These are phyloP conservation scores for Hypocreales sp. DNA, from an alignment of 2,329 filamentous ascomycete genomes.

Conservation along the genomic window DNA sequence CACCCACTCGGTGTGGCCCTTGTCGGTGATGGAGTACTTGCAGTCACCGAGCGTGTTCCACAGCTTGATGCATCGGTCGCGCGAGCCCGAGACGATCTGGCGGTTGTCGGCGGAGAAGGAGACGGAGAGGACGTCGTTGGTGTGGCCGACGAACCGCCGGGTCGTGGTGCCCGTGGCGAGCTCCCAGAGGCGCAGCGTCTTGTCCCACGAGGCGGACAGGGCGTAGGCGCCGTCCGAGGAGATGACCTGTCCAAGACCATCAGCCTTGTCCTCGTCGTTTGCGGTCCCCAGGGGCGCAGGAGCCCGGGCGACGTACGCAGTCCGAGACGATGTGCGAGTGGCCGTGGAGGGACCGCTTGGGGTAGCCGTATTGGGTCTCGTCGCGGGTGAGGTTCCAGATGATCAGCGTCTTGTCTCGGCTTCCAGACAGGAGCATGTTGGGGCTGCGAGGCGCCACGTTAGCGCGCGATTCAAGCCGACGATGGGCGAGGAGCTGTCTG, in stretches of 20 bases:
- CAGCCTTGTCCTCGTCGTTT: conserved; percentile 6
- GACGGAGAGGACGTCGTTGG: conserved; percentile 97
- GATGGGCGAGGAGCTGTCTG: background rate
- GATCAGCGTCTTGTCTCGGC: conserved; percentile 97
- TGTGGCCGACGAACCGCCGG: conserved; percentile 97
- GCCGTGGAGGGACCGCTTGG: conserved; percentile 95
- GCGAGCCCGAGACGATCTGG: conserved; percentile 97
- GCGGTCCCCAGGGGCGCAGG: no score
- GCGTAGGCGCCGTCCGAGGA: conserved; percentile 98
- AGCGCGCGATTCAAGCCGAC: conserved; percentile 7
- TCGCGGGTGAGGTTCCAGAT: conserved; percentile 99
- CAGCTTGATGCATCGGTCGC: conserved; percentile 98
- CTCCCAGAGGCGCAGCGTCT: conserved; percentile 99
- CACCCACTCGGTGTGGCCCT: conserved; percentile 99
- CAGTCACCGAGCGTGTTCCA: conserved; percentile 99
- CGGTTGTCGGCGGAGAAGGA: conserved; percentile 99
- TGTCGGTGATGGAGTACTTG: conserved; percentile 99
- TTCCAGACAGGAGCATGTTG: conserved; percentile 98
- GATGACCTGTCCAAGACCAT: conserved; percentile 55
- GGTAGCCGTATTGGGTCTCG: conserved; percentile 95
- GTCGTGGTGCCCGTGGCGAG: conserved; percentile 94
- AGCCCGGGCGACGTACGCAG: conserved; percentile 79
- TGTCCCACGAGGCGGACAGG: conserved; percentile 98
- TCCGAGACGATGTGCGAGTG: conserved; percentile 99
- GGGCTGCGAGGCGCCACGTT: conserved; percentile 39